Percentiles rank a stretch among this genome's conserved stretches.
These are phyloP conservation scores for Penicillium soppii DNA, from an alignment of 495 filamentous ascomycete genomes.

Conservation along the genomic window DNA sequence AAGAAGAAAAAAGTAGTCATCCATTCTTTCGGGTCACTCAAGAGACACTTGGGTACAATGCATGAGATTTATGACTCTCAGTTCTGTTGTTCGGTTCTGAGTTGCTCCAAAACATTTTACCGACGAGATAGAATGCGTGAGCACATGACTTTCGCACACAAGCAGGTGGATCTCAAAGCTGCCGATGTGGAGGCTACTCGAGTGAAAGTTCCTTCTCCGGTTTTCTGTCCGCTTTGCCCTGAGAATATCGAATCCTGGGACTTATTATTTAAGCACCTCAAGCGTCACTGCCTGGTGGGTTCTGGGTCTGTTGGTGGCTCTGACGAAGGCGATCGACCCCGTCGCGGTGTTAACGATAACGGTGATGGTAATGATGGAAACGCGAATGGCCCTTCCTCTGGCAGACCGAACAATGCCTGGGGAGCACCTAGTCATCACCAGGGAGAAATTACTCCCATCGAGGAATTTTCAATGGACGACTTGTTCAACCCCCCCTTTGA, in stretches of 20 bases:
- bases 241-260: background rate
- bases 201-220: background rate
- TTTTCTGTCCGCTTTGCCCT: background rate
- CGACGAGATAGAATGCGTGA: conserved; percentile 1
- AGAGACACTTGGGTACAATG: background rate
- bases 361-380: background rate
- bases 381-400: background rate
- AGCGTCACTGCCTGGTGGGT: background rate
- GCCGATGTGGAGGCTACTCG: background rate
- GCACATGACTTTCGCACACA: background rate
- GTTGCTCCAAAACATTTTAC: background rate
- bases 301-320: background rate
- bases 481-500: background rate
- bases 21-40: background rate
- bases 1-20: background rate
- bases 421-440: background rate
- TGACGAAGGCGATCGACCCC: background rate
- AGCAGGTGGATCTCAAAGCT: no score
- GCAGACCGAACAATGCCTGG: background rate
- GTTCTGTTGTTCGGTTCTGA: background rate
- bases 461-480: background rate
- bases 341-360: background rate
- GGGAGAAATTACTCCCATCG: background rate
- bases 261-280: background rate
- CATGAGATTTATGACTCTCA: background rate